These are phyloP conservation scores for Irpex sp. DNA, from an alignment of 1,284 basidiomycete genomes.

Conservation along the genomic window DNA sequence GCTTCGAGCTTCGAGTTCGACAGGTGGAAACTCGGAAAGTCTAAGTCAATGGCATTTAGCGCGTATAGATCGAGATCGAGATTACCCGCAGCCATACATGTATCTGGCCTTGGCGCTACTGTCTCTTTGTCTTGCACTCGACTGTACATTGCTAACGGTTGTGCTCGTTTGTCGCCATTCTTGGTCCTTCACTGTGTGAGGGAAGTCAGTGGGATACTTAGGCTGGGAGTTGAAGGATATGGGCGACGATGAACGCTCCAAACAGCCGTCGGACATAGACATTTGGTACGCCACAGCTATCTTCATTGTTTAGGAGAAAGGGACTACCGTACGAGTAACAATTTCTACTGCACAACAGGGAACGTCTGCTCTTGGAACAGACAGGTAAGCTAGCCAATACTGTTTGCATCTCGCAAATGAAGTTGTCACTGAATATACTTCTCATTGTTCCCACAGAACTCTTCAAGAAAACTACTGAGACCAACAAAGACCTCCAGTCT, in stretches of 20 bases:
- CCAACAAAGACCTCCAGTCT: constrained; percentile 27
- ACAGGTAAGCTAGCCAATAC: constrained; percentile 20
- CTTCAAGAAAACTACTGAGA: constrained; percentile 28
- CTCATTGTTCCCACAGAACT: constrained; percentile 13
- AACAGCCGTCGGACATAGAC: not conserved
- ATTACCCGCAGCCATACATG: not conserved
- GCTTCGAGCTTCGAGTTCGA: not conserved
- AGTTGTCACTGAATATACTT: not conserved
- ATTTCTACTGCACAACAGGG: constrained; percentile 17
- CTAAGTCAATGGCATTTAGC: not conserved
- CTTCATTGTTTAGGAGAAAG: not conserved
- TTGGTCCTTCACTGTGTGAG: not conserved
- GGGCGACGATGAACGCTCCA: not conserved
- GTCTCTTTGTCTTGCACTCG: not conserved
- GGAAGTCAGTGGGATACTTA: constrained; percentile 6
- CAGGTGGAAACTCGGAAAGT: not conserved
- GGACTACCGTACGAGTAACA: not conserved
- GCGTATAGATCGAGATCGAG: not conserved
- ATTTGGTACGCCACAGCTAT: not conserved
- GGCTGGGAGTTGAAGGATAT: not conserved
- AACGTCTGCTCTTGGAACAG: constrained; percentile 28
- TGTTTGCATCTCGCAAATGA: not conserved
- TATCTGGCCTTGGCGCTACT: not conserved
- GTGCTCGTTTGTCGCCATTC: not conserved
- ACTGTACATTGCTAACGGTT: not conserved